A percentile compares a stretch with the other conserved stretches of the same genome.
Conservation (phyloP, 2,329 filamentous ascomycete species). For the Alternaria sp. region DNA sequence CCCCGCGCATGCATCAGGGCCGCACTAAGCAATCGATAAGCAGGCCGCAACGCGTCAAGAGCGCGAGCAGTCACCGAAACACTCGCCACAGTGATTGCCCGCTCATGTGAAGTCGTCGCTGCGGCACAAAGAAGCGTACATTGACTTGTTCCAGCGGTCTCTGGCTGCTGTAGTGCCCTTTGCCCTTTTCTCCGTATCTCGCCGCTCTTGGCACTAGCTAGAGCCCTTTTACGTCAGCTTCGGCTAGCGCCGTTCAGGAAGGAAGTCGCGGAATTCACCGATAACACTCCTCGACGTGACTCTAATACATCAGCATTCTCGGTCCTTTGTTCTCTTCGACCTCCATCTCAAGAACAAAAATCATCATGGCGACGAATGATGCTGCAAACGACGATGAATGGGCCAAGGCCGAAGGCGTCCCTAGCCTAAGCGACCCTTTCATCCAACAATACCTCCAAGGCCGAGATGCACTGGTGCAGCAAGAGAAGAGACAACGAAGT, state of each 20-base stretch:
- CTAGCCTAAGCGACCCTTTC: conserved; percentile 70
- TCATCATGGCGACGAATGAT: conserved; percentile 34
- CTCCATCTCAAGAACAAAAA: neutral
- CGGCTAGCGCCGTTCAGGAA: conserved; percentile 29
- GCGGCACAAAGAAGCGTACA: neutral
- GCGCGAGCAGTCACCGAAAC: conserved; percentile 13
- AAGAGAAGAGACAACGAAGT: conserved; percentile 84
- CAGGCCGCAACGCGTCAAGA: conserved; percentile 18
- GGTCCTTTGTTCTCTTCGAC: neutral
- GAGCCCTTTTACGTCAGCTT: conserved; percentile 30
- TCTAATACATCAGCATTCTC: neutral
- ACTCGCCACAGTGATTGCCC: neutral
- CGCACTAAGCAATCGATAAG: conserved; percentile 36
- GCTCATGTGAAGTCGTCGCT: neutral
- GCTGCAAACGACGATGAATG: conserved; percentile 48
- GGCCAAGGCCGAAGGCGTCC: conserved; percentile 53
- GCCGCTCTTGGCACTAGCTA: conserved; percentile 9
- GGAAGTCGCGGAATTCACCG: conserved; percentile 30
- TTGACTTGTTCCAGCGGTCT: neutral
- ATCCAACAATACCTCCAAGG: conserved; percentile 83
- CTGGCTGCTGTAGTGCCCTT: neutral
- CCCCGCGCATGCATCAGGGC: conserved; percentile 23
- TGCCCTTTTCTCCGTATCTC: neutral
- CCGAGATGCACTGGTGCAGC: conserved; percentile 75
- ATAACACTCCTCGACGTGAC: conserved; percentile 13